These are phyloP conservation scores for Fusarium abutilonis DNA, from an alignment of 2,329 filamentous ascomycete genomes.

Conservation along the genomic window DNA sequence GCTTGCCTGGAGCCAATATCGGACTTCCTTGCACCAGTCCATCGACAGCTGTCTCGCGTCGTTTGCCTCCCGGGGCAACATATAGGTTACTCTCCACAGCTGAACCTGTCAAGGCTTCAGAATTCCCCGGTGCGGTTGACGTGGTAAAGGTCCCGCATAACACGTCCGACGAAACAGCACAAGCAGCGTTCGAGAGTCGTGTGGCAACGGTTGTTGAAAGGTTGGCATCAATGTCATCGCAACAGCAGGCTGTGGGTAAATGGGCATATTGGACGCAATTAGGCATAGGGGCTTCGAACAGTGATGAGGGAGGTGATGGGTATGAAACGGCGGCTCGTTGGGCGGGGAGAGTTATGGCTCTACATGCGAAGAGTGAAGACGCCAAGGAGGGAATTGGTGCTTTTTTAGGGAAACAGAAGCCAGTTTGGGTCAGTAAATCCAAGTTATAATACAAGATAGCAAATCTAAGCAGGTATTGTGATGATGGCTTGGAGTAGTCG, in stretches of 20 bases:
- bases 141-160: conserved; percentile 5
- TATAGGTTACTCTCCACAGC: conserved; percentile 37
- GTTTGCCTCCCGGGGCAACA: conserved; percentile 20
- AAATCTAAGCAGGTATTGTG: too few species aligned
- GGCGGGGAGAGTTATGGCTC: conserved; percentile 41
- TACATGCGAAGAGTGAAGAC: conserved; percentile 41
- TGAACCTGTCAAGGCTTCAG: conserved; percentile 24
- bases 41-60: conserved; percentile 36
- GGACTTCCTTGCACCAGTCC: conserved; percentile 42
- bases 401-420: conserved; percentile 33
- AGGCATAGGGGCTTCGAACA: conserved; percentile 5
- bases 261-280: conserved; percentile 43
- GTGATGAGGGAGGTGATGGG: conserved; percentile 27
- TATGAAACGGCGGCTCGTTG: conserved; percentile 35
- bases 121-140: conserved; percentile 33
- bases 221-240: conserved; percentile 24
- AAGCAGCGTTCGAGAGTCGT: conserved; percentile 22
- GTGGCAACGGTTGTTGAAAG: conserved; percentile 17
- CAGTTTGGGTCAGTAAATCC: conserved; percentile 26
- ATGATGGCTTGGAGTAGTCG: too few species aligned
- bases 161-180: background rate
- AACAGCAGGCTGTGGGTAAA: conserved; percentile 39
- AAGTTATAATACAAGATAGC: background rate
- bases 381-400: conserved; percentile 39
- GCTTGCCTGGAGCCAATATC: conserved; percentile 36